Evolutionary conservation across 441 rosid genomes (phyloP).

Genomic region (Rhodomyrtus psidioides): DNA sequence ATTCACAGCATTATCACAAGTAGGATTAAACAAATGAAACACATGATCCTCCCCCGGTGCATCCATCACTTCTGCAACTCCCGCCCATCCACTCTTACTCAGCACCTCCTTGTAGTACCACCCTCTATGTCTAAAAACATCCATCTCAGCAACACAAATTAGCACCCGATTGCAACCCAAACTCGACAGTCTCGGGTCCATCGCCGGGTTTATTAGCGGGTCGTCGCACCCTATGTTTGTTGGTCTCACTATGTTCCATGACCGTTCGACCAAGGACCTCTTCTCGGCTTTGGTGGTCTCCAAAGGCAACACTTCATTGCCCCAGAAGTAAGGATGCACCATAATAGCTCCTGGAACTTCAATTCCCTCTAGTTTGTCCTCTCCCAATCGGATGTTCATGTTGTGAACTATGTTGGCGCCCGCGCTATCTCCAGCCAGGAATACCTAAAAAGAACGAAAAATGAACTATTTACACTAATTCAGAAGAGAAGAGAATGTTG

Average conservation of each 20-base stretch:
- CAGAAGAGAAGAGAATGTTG: background rate
- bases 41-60: background rate
- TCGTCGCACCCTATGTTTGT: background rate
- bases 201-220: background rate
- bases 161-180: background rate
- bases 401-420: constrained; percentile 2
- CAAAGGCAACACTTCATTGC: background rate
- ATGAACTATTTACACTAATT: background rate
- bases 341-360: background rate
- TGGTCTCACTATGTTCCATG: background rate
- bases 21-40: background rate
- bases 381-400: constrained; percentile 1
- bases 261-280: background rate
- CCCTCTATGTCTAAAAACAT: background rate
- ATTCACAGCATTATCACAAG: background rate
- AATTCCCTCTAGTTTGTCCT: background rate
- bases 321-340: constrained; percentile 6
- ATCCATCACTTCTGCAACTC: background rate
- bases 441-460: background rate
- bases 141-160: background rate
- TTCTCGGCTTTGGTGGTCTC: background rate
- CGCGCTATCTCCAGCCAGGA: constrained; percentile 6
- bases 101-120: background rate
- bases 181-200: background rate
- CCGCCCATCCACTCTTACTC: background rate